Evolutionary conservation across 352 stramenopile species (phyloP).

Genomic region (Pythium apleroticum): DNA sequence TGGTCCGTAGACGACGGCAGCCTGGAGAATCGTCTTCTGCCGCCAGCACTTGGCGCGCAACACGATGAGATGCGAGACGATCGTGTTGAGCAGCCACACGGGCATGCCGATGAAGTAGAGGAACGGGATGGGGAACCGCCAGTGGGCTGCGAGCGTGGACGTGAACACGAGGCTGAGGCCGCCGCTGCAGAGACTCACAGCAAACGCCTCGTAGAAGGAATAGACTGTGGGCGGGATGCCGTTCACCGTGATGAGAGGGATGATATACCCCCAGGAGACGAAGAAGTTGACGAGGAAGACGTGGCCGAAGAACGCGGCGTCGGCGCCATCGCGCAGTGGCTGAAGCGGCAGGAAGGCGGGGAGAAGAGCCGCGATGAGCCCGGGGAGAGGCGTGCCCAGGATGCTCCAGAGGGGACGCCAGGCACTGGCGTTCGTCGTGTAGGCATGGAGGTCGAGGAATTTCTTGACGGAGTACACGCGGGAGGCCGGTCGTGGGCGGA

Average conservation of each 20-base stretch:
- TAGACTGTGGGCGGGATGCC: slow-evolving; percentile 3
- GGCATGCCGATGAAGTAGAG: slow-evolving; percentile 6
- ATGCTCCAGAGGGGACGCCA: slow-evolving; percentile 8
- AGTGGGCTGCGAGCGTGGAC: background rate
- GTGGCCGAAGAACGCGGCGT: slow-evolving; percentile 6
- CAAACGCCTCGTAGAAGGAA: slow-evolving; percentile 2
- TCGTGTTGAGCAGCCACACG: background rate
- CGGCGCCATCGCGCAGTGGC: slow-evolving; percentile 6
- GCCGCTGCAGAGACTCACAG: background rate
- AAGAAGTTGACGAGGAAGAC: slow-evolving; percentile 1
- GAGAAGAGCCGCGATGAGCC: slow-evolving; percentile 14
- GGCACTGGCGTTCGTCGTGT: background rate
- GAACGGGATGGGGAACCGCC: slow-evolving; percentile 18
- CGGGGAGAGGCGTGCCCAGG: slow-evolving; percentile 15
- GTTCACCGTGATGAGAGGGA: background rate
- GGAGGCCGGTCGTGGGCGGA: background rate
- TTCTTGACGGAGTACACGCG: slow-evolving; percentile 16
- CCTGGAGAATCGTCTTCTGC: background rate
- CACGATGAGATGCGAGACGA: slow-evolving; percentile 10
- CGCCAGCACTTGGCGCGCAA: slow-evolving; percentile 7
- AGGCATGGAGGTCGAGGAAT: slow-evolving; percentile 23
- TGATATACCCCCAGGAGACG: background rate
- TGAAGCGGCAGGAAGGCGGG: slow-evolving; percentile 15
- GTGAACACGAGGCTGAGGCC: background rate
- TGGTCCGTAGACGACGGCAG: background rate